phyloP scores from a whole-genome alignment of 1,284 basidiomycete species.

The Puccinia horiana region DNA sequence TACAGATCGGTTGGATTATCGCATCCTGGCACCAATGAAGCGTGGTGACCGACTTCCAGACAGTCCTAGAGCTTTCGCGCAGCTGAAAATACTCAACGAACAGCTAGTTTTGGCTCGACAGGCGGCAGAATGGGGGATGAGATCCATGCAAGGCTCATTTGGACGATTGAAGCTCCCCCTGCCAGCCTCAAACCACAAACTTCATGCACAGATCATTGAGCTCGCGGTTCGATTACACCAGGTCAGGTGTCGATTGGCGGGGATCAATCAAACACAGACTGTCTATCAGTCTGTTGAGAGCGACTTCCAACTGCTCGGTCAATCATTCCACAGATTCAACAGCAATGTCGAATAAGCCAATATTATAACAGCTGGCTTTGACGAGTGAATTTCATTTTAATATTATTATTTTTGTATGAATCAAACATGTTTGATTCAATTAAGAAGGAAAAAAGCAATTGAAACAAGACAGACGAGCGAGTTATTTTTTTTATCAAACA shows the following conservation, averaged over 20 bases:
- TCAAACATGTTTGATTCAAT: too few species aligned
- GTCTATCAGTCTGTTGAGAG: too few species aligned
- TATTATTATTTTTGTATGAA: too few species aligned
- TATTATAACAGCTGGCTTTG: too few species aligned
- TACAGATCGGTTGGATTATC: not conserved
- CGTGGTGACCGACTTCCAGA: not conserved
- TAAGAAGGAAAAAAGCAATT: too few species aligned
- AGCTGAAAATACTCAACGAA: not conserved
- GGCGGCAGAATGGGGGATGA: slow-evolving; percentile 15
- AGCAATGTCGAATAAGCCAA: too few species aligned
- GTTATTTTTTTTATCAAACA: too few species aligned
- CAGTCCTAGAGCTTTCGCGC: not conserved
- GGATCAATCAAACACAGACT: too few species aligned
- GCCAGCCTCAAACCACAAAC: not conserved
- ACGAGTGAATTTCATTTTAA: too few species aligned
- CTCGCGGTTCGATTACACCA: not conserved
- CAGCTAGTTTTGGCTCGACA: not conserved
- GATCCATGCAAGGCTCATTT: not conserved
- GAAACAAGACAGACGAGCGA: too few species aligned
- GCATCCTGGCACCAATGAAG: not conserved
- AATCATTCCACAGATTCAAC: too few species aligned
- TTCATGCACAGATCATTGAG: not conserved
- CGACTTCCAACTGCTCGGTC: too few species aligned
- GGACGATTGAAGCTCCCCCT: not conserved
- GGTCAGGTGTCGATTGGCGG: not conserved